These are phyloP conservation scores for Puccinia triticina DNA, from an alignment of 1,284 basidiomycete genomes.

Conservation along the genomic window DNA sequence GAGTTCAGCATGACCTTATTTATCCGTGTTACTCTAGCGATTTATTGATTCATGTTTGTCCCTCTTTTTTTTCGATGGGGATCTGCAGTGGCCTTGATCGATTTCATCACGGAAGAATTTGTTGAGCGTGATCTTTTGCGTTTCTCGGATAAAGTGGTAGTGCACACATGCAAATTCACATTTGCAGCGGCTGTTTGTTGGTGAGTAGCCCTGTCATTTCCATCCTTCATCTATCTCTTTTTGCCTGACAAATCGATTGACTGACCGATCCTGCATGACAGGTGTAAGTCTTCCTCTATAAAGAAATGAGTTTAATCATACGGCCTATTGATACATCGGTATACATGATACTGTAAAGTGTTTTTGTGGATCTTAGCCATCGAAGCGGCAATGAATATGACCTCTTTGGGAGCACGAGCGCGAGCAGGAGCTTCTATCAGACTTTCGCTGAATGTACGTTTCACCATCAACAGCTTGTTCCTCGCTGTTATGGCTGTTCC, in stretches of 20 bases:
- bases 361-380: conserved; percentile 3
- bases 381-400: background rate
- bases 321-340: no score
- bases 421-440: background rate
- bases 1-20: no score
- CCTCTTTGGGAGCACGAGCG: conserved; percentile 3
- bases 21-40: background rate
- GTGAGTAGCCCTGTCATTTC: background rate
- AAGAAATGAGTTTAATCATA: no score
- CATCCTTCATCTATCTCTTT: no score
- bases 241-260: background rate
- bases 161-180: background rate
- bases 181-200: conserved; percentile 1
- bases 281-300: background rate
- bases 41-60: background rate
- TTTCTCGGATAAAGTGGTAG: background rate
- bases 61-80: background rate
- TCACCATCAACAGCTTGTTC: background rate
- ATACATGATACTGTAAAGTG: background rate
- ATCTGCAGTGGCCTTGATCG: background rate
- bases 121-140: background rate
- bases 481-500: background rate
- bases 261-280: background rate
- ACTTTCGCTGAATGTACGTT: background rate
- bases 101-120: background rate